These are phyloP conservation scores for Trametes maxima DNA, from an alignment of 768 basidiomycete species.

Conservation along the genomic window DNA sequence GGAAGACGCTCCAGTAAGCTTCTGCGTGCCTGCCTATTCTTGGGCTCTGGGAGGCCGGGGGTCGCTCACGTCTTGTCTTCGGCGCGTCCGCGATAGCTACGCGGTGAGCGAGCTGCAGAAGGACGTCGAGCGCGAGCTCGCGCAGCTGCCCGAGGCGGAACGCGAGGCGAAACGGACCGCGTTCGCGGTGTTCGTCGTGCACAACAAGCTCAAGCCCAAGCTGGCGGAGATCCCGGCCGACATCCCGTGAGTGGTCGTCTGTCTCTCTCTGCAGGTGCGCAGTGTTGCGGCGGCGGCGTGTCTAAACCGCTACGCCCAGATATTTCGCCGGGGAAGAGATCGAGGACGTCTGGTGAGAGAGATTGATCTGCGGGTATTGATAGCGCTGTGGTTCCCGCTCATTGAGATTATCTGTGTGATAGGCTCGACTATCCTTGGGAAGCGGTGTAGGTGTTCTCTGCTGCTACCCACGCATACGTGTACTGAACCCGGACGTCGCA, in stretches of 20 bases:
- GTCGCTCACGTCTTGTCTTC: background rate
- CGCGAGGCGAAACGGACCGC: slow-evolving; percentile 70
- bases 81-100: slow-evolving; percentile 54
- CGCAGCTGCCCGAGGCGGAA: slow-evolving; percentile 67
- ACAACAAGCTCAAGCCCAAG: slow-evolving; percentile 92
- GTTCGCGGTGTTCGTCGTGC: slow-evolving; percentile 93
- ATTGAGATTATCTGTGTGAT: slow-evolving; percentile 19
- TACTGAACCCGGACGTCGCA: slow-evolving; percentile 32
- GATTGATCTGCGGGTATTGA: slow-evolving; percentile 29
- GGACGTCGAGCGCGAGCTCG: slow-evolving; percentile 78
- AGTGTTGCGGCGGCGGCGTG: background rate
- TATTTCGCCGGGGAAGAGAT: slow-evolving; percentile 86
- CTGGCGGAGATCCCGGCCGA: slow-evolving; percentile 69
- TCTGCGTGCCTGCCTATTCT: background rate
- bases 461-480: slow-evolving; percentile 4
- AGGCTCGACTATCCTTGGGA: slow-evolving; percentile 91
- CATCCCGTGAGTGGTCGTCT: slow-evolving; percentile 51
- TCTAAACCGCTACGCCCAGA: slow-evolving; percentile 31
- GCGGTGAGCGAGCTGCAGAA: slow-evolving; percentile 87
- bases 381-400: slow-evolving; percentile 2
- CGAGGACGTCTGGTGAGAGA: slow-evolving; percentile 67
- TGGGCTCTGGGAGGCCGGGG: background rate
- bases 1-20: slow-evolving; percentile 83
- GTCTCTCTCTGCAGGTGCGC: slow-evolving; percentile 12
- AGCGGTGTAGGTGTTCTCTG: slow-evolving; percentile 52